Evolutionary conservation across 306 rosid species (phyloP).

Genomic region (Castanea mollissima): DNA sequence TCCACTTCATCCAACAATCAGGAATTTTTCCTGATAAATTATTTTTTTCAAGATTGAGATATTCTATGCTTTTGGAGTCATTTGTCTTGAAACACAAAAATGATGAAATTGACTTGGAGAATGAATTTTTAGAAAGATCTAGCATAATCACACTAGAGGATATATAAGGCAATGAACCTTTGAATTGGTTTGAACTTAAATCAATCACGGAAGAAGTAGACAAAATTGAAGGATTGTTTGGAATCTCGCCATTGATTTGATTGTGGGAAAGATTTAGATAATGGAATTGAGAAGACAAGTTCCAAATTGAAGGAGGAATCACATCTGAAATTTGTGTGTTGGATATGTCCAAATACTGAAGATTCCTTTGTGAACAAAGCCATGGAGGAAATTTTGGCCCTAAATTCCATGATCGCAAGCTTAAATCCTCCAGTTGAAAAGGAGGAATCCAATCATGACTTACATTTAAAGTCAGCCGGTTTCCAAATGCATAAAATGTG

Average conservation of each 20-base stretch:
- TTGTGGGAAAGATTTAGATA: no score
- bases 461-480: neutral
- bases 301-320: constrained; percentile 16
- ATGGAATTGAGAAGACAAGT: rapidly evolving
- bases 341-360: neutral
- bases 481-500: rapidly evolving
- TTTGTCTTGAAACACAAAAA: no score
- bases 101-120: neutral
- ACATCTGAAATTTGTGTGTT: constrained; percentile 1
- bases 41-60: no score
- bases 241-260: no score
- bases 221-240: no score
- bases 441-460: constrained; percentile 11
- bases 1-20: no score
- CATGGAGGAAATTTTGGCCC: constrained; percentile 23
- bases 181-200: constrained; percentile 1
- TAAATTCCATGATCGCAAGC: neutral
- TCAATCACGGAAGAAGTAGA: neutral
- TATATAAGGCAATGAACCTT: neutral
- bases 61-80: no score
- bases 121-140: constrained; percentile 8
- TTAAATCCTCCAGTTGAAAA: rapidly evolving
- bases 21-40: no score
- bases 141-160: neutral
- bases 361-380: constrained; percentile 8